These are phyloP conservation scores for Flaveria bidentis DNA, from an alignment of 129 eudicot genomes.

Conservation along the genomic window DNA sequence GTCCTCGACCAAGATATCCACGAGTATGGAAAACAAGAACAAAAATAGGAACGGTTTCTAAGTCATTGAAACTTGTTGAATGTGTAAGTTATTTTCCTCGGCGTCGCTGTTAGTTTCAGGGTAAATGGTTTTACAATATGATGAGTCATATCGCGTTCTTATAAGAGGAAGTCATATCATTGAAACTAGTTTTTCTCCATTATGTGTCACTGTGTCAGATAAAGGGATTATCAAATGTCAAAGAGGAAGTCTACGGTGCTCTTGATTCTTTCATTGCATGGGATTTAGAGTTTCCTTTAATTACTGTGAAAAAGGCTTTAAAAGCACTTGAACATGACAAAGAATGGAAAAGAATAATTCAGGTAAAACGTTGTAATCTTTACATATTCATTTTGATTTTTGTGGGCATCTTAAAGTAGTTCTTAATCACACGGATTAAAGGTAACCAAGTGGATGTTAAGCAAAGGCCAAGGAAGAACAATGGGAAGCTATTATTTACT, in stretches of 20 bases:
- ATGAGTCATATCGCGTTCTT: not conserved
- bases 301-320: slow-evolving; percentile 84
- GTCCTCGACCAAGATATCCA: slow-evolving; percentile 96
- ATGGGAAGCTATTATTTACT: slow-evolving; percentile 88
- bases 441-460: slow-evolving; percentile 98
- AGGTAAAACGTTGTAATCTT: slow-evolving; percentile 44
- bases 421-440: slow-evolving; percentile 15
- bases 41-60: slow-evolving; percentile 83
- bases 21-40: slow-evolving; percentile 83
- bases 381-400: slow-evolving; percentile 5
- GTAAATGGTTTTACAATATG: slow-evolving; percentile 1
- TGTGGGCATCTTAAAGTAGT: not conserved
- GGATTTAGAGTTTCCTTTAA: slow-evolving; percentile 91
- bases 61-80: slow-evolving; percentile 80
- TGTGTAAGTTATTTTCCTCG: slow-evolving; percentile 55
- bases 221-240: slow-evolving; percentile 85
- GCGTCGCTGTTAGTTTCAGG: slow-evolving; percentile 15
- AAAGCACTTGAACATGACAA: slow-evolving; percentile 71
- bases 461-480: slow-evolving; percentile 99
- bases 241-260: slow-evolving; percentile 97
- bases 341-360: slow-evolving; percentile 91
- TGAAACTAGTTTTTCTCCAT: slow-evolving; percentile 14
- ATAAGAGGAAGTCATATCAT: not conserved
- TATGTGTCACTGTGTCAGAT: slow-evolving; percentile 51
- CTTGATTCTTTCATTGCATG: slow-evolving; percentile 96